phyloP scores from a whole-genome alignment of 106 monocot genomes.

The Dendrobium huoshanense region DNA sequence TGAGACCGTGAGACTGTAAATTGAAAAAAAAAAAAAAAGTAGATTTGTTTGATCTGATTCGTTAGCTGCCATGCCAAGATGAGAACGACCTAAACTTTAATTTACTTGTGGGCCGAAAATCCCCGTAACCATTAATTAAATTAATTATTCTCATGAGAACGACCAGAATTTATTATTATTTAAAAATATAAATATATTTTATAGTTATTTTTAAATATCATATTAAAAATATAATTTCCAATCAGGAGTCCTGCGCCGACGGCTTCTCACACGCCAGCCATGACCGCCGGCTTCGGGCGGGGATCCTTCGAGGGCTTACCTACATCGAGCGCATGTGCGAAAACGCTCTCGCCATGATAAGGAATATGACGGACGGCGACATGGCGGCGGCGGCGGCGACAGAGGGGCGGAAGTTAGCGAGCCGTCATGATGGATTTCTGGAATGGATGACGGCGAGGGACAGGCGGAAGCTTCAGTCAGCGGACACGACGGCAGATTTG shows the following conservation, averaged over 20 bases:
- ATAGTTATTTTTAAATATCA: too few species aligned
- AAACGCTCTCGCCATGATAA: constrained; percentile 13
- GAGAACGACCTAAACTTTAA: too few species aligned
- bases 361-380: constrained; percentile 1
- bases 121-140: too few species aligned
- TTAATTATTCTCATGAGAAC: too few species aligned
- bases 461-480: not conserved
- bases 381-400: not conserved
- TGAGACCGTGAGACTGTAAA: not conserved
- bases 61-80: not conserved
- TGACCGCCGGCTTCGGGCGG: constrained; percentile 5
- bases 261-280: constrained; percentile 20
- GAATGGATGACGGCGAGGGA: constrained; percentile 6
- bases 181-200: too few species aligned
- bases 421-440: constrained; percentile 1
- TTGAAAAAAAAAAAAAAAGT: not conserved
- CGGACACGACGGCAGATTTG: not conserved
- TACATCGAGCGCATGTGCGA: constrained; percentile 11
- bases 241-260: constrained; percentile 9
- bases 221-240: too few species aligned
- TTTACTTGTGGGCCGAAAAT: too few species aligned
- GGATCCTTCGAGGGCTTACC: not conserved
- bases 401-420: too few species aligned
- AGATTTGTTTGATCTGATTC: constrained; percentile 3
- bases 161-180: too few species aligned